Conservation (phyloP, 768 basidiomycete genomes). For the Nidularia sp. region DNA sequence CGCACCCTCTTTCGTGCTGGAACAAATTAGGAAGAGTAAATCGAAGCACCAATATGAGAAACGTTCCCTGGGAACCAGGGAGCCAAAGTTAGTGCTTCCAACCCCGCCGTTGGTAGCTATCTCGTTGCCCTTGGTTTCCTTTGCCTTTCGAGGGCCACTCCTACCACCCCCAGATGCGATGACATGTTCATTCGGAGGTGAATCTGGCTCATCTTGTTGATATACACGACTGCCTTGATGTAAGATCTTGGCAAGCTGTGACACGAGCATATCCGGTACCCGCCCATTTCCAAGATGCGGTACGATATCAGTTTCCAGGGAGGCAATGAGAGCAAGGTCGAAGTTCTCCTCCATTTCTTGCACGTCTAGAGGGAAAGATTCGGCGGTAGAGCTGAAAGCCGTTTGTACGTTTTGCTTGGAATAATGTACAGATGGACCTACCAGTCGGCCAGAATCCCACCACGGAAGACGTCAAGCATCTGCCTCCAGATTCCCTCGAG, state of each 20-base stretch:
- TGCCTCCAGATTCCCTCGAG: slow-evolving; percentile 85
- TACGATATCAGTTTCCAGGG: slow-evolving; percentile 77
- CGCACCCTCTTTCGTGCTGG: slow-evolving; percentile 57
- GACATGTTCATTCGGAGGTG: slow-evolving; percentile 7
- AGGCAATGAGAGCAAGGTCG: slow-evolving; percentile 73
- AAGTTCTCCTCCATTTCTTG: slow-evolving; percentile 84
- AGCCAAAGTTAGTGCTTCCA: slow-evolving; percentile 59
- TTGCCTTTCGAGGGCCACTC: slow-evolving; percentile 9
- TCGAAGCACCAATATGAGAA: slow-evolving; percentile 95
- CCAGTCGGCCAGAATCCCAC: slow-evolving; percentile 85
- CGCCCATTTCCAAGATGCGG: slow-evolving; percentile 67
- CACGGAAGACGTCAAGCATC: slow-evolving; percentile 74
- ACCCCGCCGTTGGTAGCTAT: slow-evolving; percentile 29
- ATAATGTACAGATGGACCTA: slow-evolving; percentile 24
- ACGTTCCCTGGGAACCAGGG: slow-evolving; percentile 67
- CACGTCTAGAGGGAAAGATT: slow-evolving; percentile 53
- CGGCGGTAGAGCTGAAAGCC: slow-evolving; percentile 46
- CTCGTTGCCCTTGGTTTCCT: slow-evolving; percentile 30
- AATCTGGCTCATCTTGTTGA: slow-evolving; percentile 20
- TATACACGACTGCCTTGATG: slow-evolving; percentile 70
- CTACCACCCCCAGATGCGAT: slow-evolving; percentile 5
- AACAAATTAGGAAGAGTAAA: slow-evolving; percentile 77
- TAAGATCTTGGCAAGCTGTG: slow-evolving; percentile 65
- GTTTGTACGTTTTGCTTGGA: background rate
- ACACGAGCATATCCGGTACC: slow-evolving; percentile 68